These are phyloP conservation scores for Phycomyces blakesleeanus DNA, from an alignment of 192 early-diverging fungal species.

Conservation along the genomic window DNA sequence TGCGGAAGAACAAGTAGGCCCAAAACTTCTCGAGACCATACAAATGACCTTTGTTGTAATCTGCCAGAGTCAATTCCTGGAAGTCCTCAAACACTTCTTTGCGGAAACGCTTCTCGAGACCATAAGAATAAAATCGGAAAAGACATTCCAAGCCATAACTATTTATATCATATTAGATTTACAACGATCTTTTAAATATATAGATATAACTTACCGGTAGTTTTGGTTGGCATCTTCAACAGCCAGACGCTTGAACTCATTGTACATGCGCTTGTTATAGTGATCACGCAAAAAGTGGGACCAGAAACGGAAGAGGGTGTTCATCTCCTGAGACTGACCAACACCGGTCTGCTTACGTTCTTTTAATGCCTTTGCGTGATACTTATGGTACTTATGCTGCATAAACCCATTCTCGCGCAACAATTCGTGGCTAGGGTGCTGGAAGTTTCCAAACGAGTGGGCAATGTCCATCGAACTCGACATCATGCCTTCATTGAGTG, in stretches of 20 bases:
- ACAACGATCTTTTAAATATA: no score
- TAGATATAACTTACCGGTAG: slow-evolving; percentile 77
- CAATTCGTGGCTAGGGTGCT: slow-evolving; percentile 92
- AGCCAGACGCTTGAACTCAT: slow-evolving; percentile 86
- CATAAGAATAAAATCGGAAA: slow-evolving; percentile 97
- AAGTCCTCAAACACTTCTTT: slow-evolving; percentile 86
- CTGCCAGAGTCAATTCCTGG: slow-evolving; percentile 74
- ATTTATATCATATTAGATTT: no score
- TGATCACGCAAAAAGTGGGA: slow-evolving; percentile 95
- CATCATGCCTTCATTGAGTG: slow-evolving; percentile 17
- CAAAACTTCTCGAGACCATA: slow-evolving; percentile 97
- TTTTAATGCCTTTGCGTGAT: slow-evolving; percentile 86
- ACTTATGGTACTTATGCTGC: slow-evolving; percentile 95
- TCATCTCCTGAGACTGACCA: slow-evolving; percentile 95
- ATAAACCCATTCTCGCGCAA: slow-evolving; percentile 96
- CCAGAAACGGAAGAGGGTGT: slow-evolving; percentile 94
- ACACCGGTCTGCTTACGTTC: slow-evolving; percentile 88
- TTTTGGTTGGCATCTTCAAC: slow-evolving; percentile 82
- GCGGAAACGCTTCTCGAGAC: slow-evolving; percentile 86
- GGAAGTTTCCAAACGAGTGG: slow-evolving; percentile 57
- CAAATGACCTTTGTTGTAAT: slow-evolving; percentile 68
- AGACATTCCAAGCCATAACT: slow-evolving; percentile 93
- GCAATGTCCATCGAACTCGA: slow-evolving; percentile 51
- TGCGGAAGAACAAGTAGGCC: slow-evolving; percentile 89
- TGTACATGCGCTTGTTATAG: slow-evolving; percentile 92